phyloP scores from a whole-genome alignment of 768 basidiomycete species.

The Dioszegia crocea region DNA sequence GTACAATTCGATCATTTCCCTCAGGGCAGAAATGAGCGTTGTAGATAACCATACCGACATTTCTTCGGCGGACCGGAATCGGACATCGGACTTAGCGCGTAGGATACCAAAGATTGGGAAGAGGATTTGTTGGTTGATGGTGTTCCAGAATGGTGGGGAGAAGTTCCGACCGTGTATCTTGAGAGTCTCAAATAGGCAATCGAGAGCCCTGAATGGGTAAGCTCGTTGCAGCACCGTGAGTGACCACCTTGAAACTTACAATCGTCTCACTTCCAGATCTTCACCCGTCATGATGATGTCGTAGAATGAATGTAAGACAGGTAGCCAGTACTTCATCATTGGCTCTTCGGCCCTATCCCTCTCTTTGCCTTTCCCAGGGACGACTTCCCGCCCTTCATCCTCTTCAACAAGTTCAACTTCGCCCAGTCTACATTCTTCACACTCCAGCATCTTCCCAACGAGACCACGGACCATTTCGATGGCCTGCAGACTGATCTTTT shows the following conservation, averaged over 20 bases:
- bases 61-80: slow-evolving; percentile 94
- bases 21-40: slow-evolving; percentile 95
- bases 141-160: slow-evolving; percentile 93
- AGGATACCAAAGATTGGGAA: slow-evolving; percentile 98
- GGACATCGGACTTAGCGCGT: slow-evolving; percentile 75
- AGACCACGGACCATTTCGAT: slow-evolving; percentile 93
- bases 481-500: slow-evolving; percentile 92
- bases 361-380: slow-evolving; percentile 15
- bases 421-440: slow-evolving; percentile 60
- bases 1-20: slow-evolving; percentile 91
- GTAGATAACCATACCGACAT: slow-evolving; percentile 99
- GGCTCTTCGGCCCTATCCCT: slow-evolving; percentile 56
- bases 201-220: slow-evolving; percentile 66
- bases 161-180: slow-evolving; percentile 82
- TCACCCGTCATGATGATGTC: slow-evolving; percentile 99
- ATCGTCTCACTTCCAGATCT: slow-evolving; percentile 89
- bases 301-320: slow-evolving; percentile 93
- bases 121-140: slow-evolving; percentile 88
- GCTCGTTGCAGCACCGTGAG: not conserved
- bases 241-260: slow-evolving; percentile 60
- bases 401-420: slow-evolving; percentile 3
- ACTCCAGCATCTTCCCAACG: slow-evolving; percentile 83
- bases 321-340: slow-evolving; percentile 97
- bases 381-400: slow-evolving; percentile 3
- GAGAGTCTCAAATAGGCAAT: slow-evolving; percentile 88